phyloP scores from a whole-genome alignment of 192 early-diverging fungal genomes.

The Radiomyces spectabilis region DNA sequence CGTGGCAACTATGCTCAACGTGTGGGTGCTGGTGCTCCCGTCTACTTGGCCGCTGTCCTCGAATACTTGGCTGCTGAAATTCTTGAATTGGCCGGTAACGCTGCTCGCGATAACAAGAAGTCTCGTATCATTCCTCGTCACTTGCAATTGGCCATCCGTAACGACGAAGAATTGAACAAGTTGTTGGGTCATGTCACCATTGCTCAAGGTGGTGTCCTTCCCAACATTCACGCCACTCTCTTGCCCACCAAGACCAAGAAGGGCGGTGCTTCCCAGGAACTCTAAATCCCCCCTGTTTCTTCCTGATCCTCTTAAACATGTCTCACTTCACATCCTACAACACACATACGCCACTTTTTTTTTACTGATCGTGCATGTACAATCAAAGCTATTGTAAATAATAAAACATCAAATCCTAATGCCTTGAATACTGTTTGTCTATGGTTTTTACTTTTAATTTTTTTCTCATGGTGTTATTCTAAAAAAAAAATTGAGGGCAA shows the following conservation, averaged over 20 bases:
- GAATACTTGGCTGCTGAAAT: slow-evolving; percentile 96
- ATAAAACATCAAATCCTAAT: too few species aligned
- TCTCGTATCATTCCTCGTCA: slow-evolving; percentile 94
- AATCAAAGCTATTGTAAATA: too few species aligned
- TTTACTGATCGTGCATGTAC: too few species aligned
- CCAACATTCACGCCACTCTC: slow-evolving; percentile 84
- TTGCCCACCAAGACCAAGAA: slow-evolving; percentile 79
- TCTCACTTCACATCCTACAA: too few species aligned
- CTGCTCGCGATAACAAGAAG: slow-evolving; percentile 92
- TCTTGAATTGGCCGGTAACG: slow-evolving; percentile 93
- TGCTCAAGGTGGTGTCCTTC: slow-evolving; percentile 89
- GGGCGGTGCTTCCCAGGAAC: slow-evolving; percentile 53
- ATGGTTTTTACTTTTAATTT: too few species aligned
- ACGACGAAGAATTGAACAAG: slow-evolving; percentile 93
- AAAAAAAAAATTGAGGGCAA: too few species aligned
- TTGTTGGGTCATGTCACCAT: slow-evolving; percentile 81
- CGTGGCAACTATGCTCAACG: slow-evolving; percentile 93
- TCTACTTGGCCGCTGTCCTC: slow-evolving; percentile 92
- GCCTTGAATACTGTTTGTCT: too few species aligned
- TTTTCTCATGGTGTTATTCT: too few species aligned
- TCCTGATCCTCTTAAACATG: too few species aligned
- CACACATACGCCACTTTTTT: too few species aligned
- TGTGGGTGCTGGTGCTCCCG: slow-evolving; percentile 88
- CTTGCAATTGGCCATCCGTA: slow-evolving; percentile 90
- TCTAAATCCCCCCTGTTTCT: slow-evolving; percentile 31